Base-by-base conservation (phyloP, 2,329 filamentous ascomycete genomes). In the Emergomyces africanus region DNA sequence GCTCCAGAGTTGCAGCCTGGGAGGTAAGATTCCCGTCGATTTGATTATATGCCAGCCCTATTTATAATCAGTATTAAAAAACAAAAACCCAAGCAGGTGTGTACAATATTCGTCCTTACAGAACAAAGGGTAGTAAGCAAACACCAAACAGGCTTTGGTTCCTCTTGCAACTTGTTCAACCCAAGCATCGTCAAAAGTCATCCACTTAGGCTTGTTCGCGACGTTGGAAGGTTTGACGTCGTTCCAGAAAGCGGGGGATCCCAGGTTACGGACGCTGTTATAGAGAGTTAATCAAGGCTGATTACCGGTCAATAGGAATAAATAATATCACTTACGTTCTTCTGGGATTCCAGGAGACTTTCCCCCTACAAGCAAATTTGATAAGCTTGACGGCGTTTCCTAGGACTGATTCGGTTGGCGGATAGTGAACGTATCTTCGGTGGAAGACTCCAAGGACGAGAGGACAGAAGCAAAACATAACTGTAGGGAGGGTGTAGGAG, bases 161-260 rank as follows among this genome's bases (percentile, higher is more conserved):
- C 86, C 87, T 72, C 87, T 84, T 57, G 79, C 78, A 53, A 90
- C 83, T 68, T 90, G 86, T 68, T 90, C 87, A 30, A 92, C 87
- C 87, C 87, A 92, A 57, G 82, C 82, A 65, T 92, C 88, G 62
- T 92, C 88, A 65, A 90, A 90, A 0, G 84, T 87, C 85, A 91
- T 90, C 86, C 86, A 90, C 0, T 59, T 48, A 0, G 87, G 87
- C 57, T 84, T 83, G 62, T 78, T 69, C 9, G 79, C 74, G 3
- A 89, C 77, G 41, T 77, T 75, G 67, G 82, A 86, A 2, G 87
- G 87, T 73, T 87, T 88, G 61, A 84, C 83, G 3, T 76, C 68
- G 28, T 88, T 82, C 83, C 86, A 90, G 73, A 87, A 80, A 18
- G 76, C 75, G 8, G 76, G 75, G 58, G 77, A 74, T 61, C 82